Evolutionary conservation across 140 eudicot species (phyloP), one percentile per base, ranked within the genome.

Genomic region (Erigeron philadelphicus): DNA sequence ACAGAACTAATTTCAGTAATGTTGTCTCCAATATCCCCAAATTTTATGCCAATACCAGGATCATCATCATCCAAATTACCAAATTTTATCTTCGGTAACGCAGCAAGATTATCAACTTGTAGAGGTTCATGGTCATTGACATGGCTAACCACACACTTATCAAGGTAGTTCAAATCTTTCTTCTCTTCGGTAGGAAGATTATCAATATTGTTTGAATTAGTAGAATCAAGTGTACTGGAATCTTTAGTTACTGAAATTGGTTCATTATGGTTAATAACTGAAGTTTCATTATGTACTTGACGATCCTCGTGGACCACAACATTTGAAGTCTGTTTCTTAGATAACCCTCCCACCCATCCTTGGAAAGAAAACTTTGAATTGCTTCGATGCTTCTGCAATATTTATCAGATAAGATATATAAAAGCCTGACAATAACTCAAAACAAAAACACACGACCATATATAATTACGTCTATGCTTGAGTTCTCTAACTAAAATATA

Each of bases 361-460:
- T 83, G 94, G 44, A 83, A 50, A 41, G 97, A 83, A 74, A 82
- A 84, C 82, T 88, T 88, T 46, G 90, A 86, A 81, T 82, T 90
- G 84, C 85, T 84, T 80, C 96, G 80, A 50, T 90, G 95, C 85
- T 90, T 90, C 97, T 90, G 95, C 46, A 65, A 35, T 79, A 64
- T 72, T 61, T 3, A 17, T 63, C 65, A 17, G 8, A 38, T 46
- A 31, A 46, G 19, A 45, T 18, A 10, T 23, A 53, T 31, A 44
- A 31, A 16, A 61, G 35, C n/a, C 3, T 11, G n/a, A 1, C 19
- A 60, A 56, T 1, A 44, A 7, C 15, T 45, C 43, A 35, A 21
- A 11, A 50, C 7, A 75, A 31, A 65, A 58, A 5, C 68, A 75
- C 31, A 66, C 43, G n/a, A 61, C 47, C 13, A 43, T 15, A 48